Conservation (phyloP, 768 basidiomycete genomes). For the Cyclocybe aegerita region DNA sequence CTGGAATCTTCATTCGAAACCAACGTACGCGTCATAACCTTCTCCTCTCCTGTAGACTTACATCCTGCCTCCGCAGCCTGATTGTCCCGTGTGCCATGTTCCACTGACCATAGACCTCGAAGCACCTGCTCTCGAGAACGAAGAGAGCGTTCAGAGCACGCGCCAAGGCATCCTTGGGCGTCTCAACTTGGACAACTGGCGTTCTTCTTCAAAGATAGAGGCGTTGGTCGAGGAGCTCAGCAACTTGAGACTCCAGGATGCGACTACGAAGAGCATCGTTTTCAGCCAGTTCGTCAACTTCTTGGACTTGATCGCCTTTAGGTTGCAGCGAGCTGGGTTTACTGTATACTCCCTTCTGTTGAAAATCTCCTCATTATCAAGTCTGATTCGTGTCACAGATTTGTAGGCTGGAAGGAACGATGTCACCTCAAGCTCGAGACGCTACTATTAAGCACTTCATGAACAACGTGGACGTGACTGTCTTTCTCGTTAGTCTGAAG, state of each 20-base stretch:
- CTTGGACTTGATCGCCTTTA: conserved; percentile 89
- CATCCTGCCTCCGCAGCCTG: conserved; percentile 51
- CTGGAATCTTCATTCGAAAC: conserved; percentile 71
- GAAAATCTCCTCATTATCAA: neutral
- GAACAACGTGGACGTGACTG: conserved; percentile 91
- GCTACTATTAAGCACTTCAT: conserved; percentile 95
- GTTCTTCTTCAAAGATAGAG: conserved; percentile 97
- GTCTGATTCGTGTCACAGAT: conserved; percentile 55
- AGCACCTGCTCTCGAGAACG: conserved; percentile 85
- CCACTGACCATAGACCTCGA: conserved; percentile 95
- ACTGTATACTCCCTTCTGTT: conserved; percentile 46
- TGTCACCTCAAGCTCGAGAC: conserved; percentile 95
- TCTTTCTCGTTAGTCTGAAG: conserved; percentile 96
- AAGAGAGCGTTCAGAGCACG: conserved; percentile 47
- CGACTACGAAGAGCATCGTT: conserved; percentile 94
- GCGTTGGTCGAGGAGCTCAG: conserved; percentile 92
- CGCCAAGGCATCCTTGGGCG: conserved; percentile 95
- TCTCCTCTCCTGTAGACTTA: neutral
- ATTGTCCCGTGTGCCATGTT: conserved; percentile 93
- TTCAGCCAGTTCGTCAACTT: conserved; percentile 96
- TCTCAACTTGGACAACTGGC: conserved; percentile 85
- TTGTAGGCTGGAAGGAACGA: conserved; percentile 93
- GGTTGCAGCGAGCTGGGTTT: conserved; percentile 91
- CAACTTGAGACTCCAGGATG: conserved; percentile 79
- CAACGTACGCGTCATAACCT: conserved; percentile 39